phyloP scores from a whole-genome alignment of 2,329 filamentous ascomycete species.

The Sclerotinia borealis region DNA sequence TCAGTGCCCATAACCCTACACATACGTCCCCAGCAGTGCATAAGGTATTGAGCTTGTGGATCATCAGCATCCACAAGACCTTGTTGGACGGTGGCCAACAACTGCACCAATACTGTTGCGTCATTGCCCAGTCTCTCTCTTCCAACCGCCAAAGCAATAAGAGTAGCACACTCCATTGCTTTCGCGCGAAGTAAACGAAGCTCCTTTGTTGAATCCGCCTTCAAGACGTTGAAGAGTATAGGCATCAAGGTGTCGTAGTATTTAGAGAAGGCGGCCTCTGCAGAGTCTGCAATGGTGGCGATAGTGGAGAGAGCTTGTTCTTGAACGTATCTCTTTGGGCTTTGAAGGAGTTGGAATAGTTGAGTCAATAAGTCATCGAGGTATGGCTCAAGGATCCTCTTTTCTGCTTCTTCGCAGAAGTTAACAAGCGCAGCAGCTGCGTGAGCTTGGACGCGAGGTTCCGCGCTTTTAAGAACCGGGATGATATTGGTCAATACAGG shows the following conservation, averaged over 20 bases:
- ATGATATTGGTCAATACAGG: constrained; percentile 85
- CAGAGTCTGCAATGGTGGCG: constrained; percentile 96
- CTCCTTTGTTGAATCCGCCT: constrained; percentile 88
- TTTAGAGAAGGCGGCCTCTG: constrained; percentile 87
- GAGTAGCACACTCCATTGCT: constrained; percentile 97
- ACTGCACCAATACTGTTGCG: constrained; percentile 78
- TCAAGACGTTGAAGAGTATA: constrained; percentile 80
- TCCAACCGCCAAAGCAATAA: constrained; percentile 92
- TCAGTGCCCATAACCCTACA: constrained; percentile 86
- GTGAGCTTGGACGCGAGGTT: constrained; percentile 92
- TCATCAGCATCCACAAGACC: constrained; percentile 87
- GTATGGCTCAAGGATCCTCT: constrained; percentile 84
- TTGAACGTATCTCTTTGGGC: constrained; percentile 91
- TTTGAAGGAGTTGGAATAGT: constrained; percentile 81
- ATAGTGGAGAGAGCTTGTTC: constrained; percentile 97
- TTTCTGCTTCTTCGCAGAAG: constrained; percentile 98
- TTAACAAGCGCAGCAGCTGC: constrained; percentile 97
- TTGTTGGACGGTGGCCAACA: constrained; percentile 80
- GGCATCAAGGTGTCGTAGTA: constrained; percentile 98
- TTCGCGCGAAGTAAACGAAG: constrained; percentile 87
- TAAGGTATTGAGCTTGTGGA: constrained; percentile 90
- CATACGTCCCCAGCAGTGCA: constrained; percentile 99
- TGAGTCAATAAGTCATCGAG: constrained; percentile 81
- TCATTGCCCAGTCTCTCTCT: constrained; percentile 87
- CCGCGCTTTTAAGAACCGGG: constrained; percentile 80